These are phyloP conservation scores for Panicum hallii DNA, from an alignment of 202 grass and related monocot species.

Conservation along the genomic window DNA sequence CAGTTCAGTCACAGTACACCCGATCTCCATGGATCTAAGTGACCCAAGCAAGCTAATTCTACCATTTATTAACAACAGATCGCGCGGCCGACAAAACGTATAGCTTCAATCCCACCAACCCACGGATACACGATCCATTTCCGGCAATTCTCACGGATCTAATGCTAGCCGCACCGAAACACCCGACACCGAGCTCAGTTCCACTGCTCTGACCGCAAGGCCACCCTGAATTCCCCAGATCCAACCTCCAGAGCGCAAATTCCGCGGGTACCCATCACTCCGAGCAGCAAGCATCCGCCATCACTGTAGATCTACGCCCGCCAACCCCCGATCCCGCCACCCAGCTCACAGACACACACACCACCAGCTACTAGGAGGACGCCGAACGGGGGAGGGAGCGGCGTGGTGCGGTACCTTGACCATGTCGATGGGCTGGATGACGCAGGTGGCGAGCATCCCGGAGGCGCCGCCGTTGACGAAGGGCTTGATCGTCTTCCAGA, in stretches of 20 bases:
- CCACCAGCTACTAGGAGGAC: not conserved
- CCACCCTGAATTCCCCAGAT: constrained; percentile 26
- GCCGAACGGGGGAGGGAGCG: not conserved
- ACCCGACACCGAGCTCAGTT: not conserved
- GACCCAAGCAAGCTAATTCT: not conserved
- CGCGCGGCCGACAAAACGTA: not conserved
- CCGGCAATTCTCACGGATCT: constrained; percentile 22
- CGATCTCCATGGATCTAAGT: constrained; percentile 31
- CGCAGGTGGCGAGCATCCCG: constrained; percentile 97
- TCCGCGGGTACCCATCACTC: not conserved
- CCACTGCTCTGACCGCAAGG: not conserved
- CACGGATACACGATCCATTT: not conserved
- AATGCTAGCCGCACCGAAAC: not conserved
- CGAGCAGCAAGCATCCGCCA: not conserved
- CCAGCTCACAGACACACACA: not conserved
- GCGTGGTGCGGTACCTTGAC: constrained; percentile 64
- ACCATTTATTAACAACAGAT: not conserved
- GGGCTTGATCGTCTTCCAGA: constrained; percentile 92
- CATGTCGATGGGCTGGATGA: constrained; percentile 99
- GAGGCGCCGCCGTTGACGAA: constrained; percentile 94
- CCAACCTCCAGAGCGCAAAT: not conserved
- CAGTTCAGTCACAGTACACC: not conserved
- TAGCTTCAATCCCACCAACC: not conserved
- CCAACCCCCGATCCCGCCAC: not conserved
- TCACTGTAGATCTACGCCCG: constrained; percentile 22